These are phyloP conservation scores for Trypethelium eluteriae DNA, from an alignment of 495 filamentous ascomycete species.

Conservation along the genomic window DNA sequence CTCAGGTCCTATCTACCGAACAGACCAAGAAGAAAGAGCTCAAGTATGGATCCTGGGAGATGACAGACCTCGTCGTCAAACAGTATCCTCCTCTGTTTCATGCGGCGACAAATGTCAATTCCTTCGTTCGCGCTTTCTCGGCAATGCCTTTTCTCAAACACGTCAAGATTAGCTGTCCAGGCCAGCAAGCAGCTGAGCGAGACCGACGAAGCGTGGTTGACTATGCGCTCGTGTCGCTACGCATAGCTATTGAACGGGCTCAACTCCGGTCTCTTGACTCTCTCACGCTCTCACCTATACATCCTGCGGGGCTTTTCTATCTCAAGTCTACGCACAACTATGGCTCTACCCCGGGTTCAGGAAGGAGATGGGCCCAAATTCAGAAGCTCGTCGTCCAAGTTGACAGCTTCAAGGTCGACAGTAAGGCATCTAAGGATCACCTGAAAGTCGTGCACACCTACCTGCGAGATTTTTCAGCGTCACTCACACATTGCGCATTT, in stretches of 20 bases:
- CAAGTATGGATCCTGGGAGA: constrained; percentile 59
- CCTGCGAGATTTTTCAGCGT: constrained; percentile 54
- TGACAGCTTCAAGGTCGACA: neutral
- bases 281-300: constrained; percentile 58
- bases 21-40: constrained; percentile 37
- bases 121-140: constrained; percentile 63
- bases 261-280: constrained; percentile 51
- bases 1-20: constrained; percentile 44
- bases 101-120: constrained; percentile 71
- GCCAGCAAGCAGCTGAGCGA: constrained; percentile 55
- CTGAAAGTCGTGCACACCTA: constrained; percentile 69
- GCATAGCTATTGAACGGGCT: constrained; percentile 65
- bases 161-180: constrained; percentile 63
- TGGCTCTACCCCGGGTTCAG: constrained; percentile 56
- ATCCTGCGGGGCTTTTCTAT: constrained; percentile 62
- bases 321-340: constrained; percentile 58
- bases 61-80: constrained; percentile 61
- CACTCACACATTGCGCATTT: constrained; percentile 57
- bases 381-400: constrained; percentile 52
- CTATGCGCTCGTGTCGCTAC: constrained; percentile 71
- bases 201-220: constrained; percentile 69
- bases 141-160: constrained; percentile 57
- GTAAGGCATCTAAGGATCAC: constrained; percentile 55
- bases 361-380: constrained; percentile 64
- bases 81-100: constrained; percentile 80